These are phyloP conservation scores for Hylodesmum podocarpum DNA, from an alignment of 306 rosid species.

Conservation along the genomic window DNA sequence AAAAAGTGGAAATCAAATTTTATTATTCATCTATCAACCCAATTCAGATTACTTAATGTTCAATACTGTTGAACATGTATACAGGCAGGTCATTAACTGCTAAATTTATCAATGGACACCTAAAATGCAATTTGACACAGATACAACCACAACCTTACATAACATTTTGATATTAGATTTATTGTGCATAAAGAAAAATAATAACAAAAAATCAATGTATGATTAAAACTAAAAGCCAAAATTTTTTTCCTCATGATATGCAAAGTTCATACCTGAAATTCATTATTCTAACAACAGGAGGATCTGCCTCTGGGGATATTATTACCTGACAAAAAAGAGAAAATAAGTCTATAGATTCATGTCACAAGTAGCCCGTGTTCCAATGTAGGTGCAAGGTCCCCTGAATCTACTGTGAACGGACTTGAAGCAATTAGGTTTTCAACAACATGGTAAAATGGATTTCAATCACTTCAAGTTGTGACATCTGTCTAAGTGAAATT, in stretches of 20 bases:
- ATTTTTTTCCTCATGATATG: not conserved
- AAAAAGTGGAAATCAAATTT: not conserved
- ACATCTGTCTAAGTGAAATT: not conserved
- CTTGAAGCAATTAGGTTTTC: not conserved
- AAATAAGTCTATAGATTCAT: constrained; percentile 2
- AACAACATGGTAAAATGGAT: not conserved
- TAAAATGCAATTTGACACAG: not conserved
- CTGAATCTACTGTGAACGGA: constrained; percentile 7
- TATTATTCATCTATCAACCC: not conserved
- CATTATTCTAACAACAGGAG: constrained; percentile 93
- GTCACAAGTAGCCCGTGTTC: not conserved
- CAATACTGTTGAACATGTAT: not conserved
- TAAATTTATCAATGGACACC: not conserved
- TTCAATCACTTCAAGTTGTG: not conserved
- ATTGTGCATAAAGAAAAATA: not conserved
- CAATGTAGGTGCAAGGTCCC: not conserved
- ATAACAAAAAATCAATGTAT: not conserved
- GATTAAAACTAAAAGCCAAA: not conserved
- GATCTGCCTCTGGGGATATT: constrained; percentile 92
- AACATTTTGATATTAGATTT: not conserved
- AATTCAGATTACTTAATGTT: not conserved
- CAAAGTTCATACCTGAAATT: constrained; percentile 67
- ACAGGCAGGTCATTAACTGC: not conserved
- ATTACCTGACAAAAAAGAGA: constrained; percentile 60
- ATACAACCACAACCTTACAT: not conserved